These are phyloP conservation scores for Cyanidiococcus yangmingshanensis DNA, from an alignment of 23 red algal species.

Conservation along the genomic window DNA sequence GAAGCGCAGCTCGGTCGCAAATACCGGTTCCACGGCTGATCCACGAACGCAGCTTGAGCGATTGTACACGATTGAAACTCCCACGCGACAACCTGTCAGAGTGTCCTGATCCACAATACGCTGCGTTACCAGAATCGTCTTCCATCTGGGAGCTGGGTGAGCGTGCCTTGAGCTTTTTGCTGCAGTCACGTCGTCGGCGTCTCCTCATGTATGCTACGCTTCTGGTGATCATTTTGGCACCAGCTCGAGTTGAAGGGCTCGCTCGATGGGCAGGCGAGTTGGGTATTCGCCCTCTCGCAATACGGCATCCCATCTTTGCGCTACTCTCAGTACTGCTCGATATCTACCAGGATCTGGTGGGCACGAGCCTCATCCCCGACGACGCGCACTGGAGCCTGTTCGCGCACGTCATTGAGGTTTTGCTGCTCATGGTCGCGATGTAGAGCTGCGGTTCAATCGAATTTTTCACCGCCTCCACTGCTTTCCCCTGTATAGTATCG, in stretches of 20 bases:
- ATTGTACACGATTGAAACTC: background rate
- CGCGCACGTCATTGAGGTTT: constrained; percentile 7
- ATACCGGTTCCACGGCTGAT: background rate
- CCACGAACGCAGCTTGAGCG: background rate
- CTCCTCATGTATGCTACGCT: constrained; percentile 4
- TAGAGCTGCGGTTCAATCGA: no score
- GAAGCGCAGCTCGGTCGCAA: background rate
- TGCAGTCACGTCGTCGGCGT: constrained; percentile 2
- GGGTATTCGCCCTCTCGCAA: background rate
- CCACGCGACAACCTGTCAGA: background rate
- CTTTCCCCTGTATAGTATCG: no score
- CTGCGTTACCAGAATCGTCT: background rate
- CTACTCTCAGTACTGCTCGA: background rate
- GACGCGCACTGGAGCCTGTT: constrained; percentile 14
- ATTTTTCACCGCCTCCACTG: no score
- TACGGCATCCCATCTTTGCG: constrained; percentile 14
- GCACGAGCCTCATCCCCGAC: background rate
- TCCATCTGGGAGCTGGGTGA: background rate
- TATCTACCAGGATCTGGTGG: constrained; percentile 10
- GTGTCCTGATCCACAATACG: background rate
- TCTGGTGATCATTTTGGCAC: background rate
- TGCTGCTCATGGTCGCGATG: constrained; percentile 18
- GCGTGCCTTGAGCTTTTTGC: background rate
- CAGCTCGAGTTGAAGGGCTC: background rate
- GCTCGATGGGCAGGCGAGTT: constrained; percentile 13